Evolutionary conservation across 192 early-diverging fungal species (phyloP), one percentile per base, ranked within the genome.

Genomic region (Dispira parvispora): DNA sequence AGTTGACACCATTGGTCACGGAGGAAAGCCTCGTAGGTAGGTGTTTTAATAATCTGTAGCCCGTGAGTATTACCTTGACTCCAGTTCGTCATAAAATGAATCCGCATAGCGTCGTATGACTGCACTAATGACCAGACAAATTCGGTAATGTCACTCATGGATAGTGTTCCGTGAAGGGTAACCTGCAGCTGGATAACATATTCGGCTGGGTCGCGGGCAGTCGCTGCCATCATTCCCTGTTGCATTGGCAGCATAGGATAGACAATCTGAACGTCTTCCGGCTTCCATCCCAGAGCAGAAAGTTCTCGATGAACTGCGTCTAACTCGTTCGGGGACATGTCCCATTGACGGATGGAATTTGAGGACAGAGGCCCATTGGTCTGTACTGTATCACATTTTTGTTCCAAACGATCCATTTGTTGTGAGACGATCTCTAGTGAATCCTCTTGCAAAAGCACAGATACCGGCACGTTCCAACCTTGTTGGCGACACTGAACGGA

Each of bases 241-340:
- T n/a, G n/a, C n/a, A n/a, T n/a, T n/a, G n/a, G n/a, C n/a, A 50
- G 47, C 47, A 50, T 5, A 50, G 47, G 47, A 10, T 50, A 50
- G 2, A 50, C 47, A 3, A 21, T 50, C 23, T 50, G 47, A 16
- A 50, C 47, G 18, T 20, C 23, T 16, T 10, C 47, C 4, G 10
- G 4, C n/a, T n/a, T n/a, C n/a, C n/a, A n/a, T n/a, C n/a, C n/a
- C n/a, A n/a, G n/a, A n/a, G n/a, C n/a, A n/a, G n/a, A n/a, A n/a
- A n/a, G n/a, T n/a, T n/a, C n/a, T n/a, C n/a, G n/a, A n/a, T n/a
- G n/a, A n/a, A n/a, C n/a, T n/a, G n/a, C n/a, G n/a, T n/a, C n/a
- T n/a, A n/a, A n/a, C n/a, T n/a, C n/a, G n/a, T n/a, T n/a, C n/a
- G n/a, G n/a, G n/a, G n/a, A n/a, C n/a, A n/a, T n/a, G n/a, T n/a